phyloP scores from a whole-genome alignment of 2,329 filamentous ascomycete species.

The Coleophoma crateriformis region DNA sequence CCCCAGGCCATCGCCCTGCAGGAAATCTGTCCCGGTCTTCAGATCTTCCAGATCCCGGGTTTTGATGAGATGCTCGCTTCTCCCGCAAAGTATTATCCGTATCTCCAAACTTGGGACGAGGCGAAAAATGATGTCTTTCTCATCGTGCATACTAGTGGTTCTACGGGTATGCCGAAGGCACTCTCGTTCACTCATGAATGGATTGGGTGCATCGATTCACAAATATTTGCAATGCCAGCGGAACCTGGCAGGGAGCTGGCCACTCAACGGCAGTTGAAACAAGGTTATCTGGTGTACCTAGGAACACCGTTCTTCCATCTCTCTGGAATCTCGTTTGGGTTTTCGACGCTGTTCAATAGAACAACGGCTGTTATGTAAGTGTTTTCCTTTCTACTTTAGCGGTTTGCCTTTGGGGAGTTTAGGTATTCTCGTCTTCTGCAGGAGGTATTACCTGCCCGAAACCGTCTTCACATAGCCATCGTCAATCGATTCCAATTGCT shows the following conservation, averaged over 20 bases:
- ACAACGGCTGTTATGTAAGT: too few relatives aligned
- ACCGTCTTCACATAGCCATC: too few relatives aligned
- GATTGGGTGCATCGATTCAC: not conserved
- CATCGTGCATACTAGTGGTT: conserved; percentile 31
- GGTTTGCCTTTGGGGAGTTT: not conserved
- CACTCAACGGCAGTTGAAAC: too few relatives aligned
- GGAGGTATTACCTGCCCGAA: too few relatives aligned
- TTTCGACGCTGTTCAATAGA: too few relatives aligned
- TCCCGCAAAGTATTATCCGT: not conserved
- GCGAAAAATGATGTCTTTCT: conserved; percentile 1
- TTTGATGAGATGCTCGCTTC: not conserved
- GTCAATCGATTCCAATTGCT: too few relatives aligned
- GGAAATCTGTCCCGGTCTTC: not conserved
- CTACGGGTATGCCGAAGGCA: conserved; percentile 52
- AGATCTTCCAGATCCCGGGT: conserved; percentile 9
- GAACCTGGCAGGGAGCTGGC: too few relatives aligned
- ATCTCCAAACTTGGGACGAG: conserved; percentile 1
- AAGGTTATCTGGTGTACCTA: not conserved
- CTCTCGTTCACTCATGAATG: conserved; percentile 22
- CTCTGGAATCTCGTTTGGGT: conserved; percentile 5
- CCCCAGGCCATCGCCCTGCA: conserved; percentile 3
- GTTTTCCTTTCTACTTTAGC: too few relatives aligned
- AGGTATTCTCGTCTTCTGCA: not conserved
- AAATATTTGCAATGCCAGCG: not conserved
- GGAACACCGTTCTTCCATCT: conserved; percentile 12